Conservation (phyloP, 2,329 filamentous ascomycete genomes). For the Cladorrhinum sp. region DNA sequence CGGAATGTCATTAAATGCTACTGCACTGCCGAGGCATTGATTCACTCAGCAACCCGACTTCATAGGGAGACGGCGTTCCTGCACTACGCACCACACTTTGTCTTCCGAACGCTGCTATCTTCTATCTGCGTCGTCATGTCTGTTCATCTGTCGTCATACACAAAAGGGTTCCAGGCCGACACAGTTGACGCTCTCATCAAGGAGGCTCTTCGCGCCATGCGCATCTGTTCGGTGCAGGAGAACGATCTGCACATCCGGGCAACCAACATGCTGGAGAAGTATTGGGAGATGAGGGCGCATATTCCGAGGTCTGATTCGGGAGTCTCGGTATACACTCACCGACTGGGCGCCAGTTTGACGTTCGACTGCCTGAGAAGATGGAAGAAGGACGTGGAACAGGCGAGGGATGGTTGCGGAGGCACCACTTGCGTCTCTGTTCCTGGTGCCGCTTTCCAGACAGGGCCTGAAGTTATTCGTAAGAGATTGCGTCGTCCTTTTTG, state of each 20-base stretch:
- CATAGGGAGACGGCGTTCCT: slow-evolving; percentile 41
- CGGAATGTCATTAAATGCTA: slow-evolving; percentile 46
- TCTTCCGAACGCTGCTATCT: slow-evolving; percentile 46
- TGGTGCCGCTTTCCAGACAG: neutral
- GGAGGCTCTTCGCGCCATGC: slow-evolving; percentile 36
- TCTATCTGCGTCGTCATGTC: slow-evolving; percentile 46
- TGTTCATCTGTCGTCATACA: slow-evolving; percentile 44
- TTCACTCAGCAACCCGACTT: slow-evolving; percentile 42
- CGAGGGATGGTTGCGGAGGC: slow-evolving; percentile 25
- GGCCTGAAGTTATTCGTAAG: neutral
- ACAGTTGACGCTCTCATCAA: slow-evolving; percentile 33
- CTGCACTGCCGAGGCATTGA: slow-evolving; percentile 45
- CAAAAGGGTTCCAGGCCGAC: slow-evolving; percentile 33
- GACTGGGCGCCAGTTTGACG: slow-evolving; percentile 47
- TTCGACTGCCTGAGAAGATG: slow-evolving; percentile 50
- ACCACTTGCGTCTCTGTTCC: neutral
- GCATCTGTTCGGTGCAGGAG: slow-evolving; percentile 46
- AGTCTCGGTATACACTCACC: slow-evolving; percentile 36
- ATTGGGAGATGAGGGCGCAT: slow-evolving; percentile 43
- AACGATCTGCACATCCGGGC: slow-evolving; percentile 47
- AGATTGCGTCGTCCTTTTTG: neutral
- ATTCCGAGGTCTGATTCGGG: slow-evolving; percentile 31
- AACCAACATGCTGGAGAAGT: slow-evolving; percentile 47
- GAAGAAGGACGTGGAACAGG: slow-evolving; percentile 41
- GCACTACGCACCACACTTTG: slow-evolving; percentile 47